A percentile compares a stretch with the other conserved stretches of the same genome.
phyloP scores from a whole-genome alignment of 768 basidiomycete genomes.

The Phallus indusiatus region DNA sequence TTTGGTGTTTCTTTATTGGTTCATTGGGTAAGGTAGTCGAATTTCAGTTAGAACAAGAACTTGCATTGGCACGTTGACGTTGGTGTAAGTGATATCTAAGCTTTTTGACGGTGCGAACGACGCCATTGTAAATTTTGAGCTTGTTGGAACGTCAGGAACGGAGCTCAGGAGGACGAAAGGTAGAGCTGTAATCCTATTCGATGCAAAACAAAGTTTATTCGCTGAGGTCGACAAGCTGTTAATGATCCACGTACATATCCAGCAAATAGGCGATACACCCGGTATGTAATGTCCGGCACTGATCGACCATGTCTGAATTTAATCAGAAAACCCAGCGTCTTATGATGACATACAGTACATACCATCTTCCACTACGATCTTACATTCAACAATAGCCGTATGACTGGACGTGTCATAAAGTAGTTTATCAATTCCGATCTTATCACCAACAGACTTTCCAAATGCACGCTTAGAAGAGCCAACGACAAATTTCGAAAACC shows the following conservation, averaged over 20 bases:
- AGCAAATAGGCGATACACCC: background rate
- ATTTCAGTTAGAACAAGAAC: background rate
- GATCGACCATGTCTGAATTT: background rate
- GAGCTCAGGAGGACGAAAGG: background rate
- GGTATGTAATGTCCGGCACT: background rate
- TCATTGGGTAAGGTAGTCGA: background rate
- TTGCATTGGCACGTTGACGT: background rate
- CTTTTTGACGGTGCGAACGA: background rate
- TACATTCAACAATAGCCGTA: background rate
- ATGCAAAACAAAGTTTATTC: background rate
- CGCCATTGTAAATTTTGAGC: background rate
- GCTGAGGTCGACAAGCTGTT: background rate
- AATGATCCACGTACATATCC: background rate
- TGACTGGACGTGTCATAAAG: background rate
- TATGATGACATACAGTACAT: background rate
- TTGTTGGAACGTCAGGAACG: background rate
- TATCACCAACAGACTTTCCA: background rate
- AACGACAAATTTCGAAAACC: background rate
- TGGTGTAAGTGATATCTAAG: background rate
- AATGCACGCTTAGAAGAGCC: background rate
- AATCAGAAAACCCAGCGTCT: background rate
- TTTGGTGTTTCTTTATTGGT: background rate
- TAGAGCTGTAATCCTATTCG: background rate
- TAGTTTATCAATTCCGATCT: background rate
- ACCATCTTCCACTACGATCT: background rate